Base-by-base conservation (phyloP, 2,329 filamentous ascomycete species). In the Phialophora verrucosa region DNA sequence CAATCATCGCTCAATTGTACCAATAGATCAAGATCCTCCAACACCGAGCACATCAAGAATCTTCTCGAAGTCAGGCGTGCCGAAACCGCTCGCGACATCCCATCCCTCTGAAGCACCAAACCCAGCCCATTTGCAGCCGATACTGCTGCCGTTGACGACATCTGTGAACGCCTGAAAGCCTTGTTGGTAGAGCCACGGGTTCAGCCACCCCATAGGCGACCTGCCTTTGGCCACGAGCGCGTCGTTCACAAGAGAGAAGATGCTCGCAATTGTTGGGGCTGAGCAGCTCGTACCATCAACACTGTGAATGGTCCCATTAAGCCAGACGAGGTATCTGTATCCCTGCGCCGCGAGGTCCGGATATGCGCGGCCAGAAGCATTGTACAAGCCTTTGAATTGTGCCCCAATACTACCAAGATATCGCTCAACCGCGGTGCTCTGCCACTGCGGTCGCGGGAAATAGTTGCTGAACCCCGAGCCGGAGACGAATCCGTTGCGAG, bases 171-270 rank as follows among this genome's bases (percentile, higher is more conserved):
- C 84, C 67, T 78, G 75, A 63, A 79, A 81, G 38, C 72, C 72
- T 4, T 81, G 83, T 11, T 76, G 77, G 73, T 88, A 89, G 5
- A 88, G 73, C 83, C 84, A 87, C 0, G 86, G 86, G 71, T 89
- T 88, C 55, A 88, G 67, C 77, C 86, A 88, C 0, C 87, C 87
- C 51, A 88, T 76, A 0, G 80, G 75, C 0, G 81, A 73, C 73
- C 84, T 82, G 4, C 83, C 83, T 6, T 76, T 77, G 0, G 80
- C 76, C 20, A 89, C 75, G 38, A 86, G 78, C 0, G 84, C 85
- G 71, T 90, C 87, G 70, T 90, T 90, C 63, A 90, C 77, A 3
- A 90, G 81, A 1, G 84, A 80, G 49, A 91, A 78, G 56, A 90
- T 80, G 6, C 81, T 84, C 0, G 85, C 84, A 27, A 86, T 85